Conservation (phyloP, 2,329 filamentous ascomycete genomes). For the Stemphylium lycopersici region DNA sequence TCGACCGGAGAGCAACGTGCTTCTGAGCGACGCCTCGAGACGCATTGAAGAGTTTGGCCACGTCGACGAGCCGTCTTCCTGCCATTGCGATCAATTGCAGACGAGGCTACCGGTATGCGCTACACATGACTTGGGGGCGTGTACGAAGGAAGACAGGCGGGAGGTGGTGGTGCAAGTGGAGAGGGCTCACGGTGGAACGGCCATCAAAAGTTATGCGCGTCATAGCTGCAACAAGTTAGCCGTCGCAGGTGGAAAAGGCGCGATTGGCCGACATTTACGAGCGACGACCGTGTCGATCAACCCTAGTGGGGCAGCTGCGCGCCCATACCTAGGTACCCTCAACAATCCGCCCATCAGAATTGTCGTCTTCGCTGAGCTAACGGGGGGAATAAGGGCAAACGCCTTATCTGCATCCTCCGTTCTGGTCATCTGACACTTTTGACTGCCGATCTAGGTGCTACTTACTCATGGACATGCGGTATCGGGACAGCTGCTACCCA, state of each 20-base stretch:
- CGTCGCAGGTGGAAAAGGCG: not conserved
- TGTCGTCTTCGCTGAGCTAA: not conserved
- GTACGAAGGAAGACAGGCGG: not conserved
- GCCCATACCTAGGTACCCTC: not conserved
- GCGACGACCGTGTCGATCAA: slow-evolving; percentile 7
- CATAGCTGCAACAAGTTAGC: slow-evolving; percentile 38
- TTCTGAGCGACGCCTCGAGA: slow-evolving; percentile 55
- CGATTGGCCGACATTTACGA: slow-evolving; percentile 8
- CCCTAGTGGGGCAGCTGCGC: slow-evolving; percentile 11
- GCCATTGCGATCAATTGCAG: slow-evolving; percentile 50
- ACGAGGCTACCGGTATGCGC: slow-evolving; percentile 22
- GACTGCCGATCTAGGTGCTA: slow-evolving; percentile 1
- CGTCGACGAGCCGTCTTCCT: slow-evolving; percentile 59
- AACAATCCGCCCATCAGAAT: slow-evolving; percentile 5
- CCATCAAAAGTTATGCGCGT: slow-evolving; percentile 34
- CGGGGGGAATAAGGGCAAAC: not conserved
- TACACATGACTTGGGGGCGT: slow-evolving; percentile 22
- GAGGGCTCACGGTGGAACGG: not conserved
- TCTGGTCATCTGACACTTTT: not conserved
- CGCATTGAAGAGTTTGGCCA: slow-evolving; percentile 58
- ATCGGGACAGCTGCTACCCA: not conserved
- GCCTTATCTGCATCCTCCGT: not conserved
- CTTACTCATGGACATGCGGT: not conserved
- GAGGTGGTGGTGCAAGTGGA: slow-evolving; percentile 3
- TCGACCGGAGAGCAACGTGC: slow-evolving; percentile 64